Evolutionary conservation across 345 rosid genomes (phyloP).

Genomic region (Ailanthus altissimus): DNA sequence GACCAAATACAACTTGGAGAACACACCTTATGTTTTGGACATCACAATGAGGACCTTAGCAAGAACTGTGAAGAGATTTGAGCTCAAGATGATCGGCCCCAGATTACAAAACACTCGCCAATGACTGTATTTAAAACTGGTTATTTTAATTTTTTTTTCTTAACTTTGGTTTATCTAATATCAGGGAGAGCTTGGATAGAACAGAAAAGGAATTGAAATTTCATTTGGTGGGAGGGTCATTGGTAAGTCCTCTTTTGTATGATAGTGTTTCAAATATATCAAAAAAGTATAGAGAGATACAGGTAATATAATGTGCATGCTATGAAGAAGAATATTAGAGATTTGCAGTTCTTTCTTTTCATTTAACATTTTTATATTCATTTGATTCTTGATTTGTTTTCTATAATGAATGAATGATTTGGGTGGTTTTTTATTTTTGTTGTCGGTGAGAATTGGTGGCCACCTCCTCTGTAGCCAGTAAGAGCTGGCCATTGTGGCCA

Average conservation of each 20-base stretch:
- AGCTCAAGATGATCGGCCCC: slow-evolving; percentile 65
- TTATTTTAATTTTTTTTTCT: background rate
- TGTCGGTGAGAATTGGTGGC: background rate
- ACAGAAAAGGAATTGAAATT: background rate
- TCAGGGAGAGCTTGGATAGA: slow-evolving; percentile 7
- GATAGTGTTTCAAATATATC: background rate
- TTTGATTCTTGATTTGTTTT: slow-evolving; percentile 1
- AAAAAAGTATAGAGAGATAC: background rate
- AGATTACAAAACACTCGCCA: slow-evolving; percentile 64
- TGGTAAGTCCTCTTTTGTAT: slow-evolving; percentile 2
- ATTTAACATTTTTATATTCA: background rate
- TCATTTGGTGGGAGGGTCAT: background rate
- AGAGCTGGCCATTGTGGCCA: background rate
- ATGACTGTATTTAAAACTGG: slow-evolving; percentile 30
- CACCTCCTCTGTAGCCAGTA: background rate
- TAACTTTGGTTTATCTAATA: background rate
- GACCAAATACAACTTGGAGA: slow-evolving; percentile 46
- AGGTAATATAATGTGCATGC: background rate
- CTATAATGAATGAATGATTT: background rate
- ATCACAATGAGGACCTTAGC: slow-evolving; percentile 61
- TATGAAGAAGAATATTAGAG: background rate
- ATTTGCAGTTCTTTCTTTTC: background rate
- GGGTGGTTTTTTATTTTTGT: background rate
- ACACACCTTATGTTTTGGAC: slow-evolving; percentile 65
- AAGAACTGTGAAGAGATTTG: slow-evolving; percentile 61